Percentiles rank a stretch among this genome's conserved stretches.
phyloP scores from a whole-genome alignment of 2,329 filamentous ascomycete species.

The Leptographium lundbergii region DNA sequence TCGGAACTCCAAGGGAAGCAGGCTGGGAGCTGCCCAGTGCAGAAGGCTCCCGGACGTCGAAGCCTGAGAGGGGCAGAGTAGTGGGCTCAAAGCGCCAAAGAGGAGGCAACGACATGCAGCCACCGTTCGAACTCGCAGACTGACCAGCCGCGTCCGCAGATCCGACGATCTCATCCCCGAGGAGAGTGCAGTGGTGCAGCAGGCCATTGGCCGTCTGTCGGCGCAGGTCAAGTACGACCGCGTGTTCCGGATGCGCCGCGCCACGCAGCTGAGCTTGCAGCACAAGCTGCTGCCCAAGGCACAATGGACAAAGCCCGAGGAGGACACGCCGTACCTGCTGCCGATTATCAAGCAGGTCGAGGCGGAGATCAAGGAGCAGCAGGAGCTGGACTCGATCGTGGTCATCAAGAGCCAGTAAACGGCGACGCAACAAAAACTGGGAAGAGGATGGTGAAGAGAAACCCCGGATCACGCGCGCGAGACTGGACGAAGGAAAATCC shows the following conservation, averaged over 20 bases:
- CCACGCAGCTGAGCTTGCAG: slow-evolving; percentile 61
- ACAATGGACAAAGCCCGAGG: slow-evolving; percentile 46
- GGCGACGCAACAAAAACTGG: not conserved
- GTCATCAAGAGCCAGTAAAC: slow-evolving; percentile 35
- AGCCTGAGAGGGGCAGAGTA: not conserved
- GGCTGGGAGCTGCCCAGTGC: not conserved
- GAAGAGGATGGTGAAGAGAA: not conserved
- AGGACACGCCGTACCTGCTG: slow-evolving; percentile 42
- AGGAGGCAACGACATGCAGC: not conserved
- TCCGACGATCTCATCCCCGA: slow-evolving; percentile 92
- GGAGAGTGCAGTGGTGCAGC: slow-evolving; percentile 76
- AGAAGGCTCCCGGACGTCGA: not conserved
- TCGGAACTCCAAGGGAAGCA: not conserved
- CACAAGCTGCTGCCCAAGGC: slow-evolving; percentile 53
- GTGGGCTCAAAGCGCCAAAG: not conserved
- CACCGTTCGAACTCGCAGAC: not conserved
- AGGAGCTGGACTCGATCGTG: slow-evolving; percentile 36
- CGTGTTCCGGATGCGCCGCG: slow-evolving; percentile 91
- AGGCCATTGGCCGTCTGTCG: slow-evolving; percentile 80
- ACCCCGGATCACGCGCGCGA: not conserved
- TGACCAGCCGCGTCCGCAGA: slow-evolving; percentile 33
- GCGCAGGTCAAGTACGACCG: slow-evolving; percentile 91
- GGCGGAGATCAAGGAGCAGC: slow-evolving; percentile 35
- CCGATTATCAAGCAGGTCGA: slow-evolving; percentile 40
- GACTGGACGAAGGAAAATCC: not conserved